A percentile compares a stretch with the other conserved stretches of the same genome.
Conservation (phyloP, 139 green algal genomes). For the Edaphochlamys debaryana region DNA sequence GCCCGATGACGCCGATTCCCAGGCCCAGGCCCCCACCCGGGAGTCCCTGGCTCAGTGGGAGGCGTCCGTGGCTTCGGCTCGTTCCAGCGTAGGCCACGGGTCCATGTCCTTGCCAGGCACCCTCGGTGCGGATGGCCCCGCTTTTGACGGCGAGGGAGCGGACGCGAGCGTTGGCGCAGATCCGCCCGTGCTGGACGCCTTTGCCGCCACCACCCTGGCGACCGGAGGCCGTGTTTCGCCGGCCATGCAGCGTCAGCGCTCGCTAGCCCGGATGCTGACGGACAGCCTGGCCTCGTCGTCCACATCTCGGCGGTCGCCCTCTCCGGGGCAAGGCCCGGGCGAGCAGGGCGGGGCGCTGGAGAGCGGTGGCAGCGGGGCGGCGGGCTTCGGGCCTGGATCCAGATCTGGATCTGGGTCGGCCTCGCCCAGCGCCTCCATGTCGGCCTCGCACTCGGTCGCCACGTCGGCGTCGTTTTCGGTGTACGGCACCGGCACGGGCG, state of each 20-base stretch:
- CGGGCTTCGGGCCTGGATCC: too few relatives aligned
- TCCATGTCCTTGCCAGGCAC: not conserved
- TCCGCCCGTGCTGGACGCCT: not conserved
- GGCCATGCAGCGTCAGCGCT: not conserved
- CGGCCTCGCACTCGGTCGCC: not conserved
- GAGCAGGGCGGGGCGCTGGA: not conserved
- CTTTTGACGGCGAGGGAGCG: not conserved
- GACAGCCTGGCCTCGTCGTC: not conserved
- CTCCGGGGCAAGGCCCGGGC: too few relatives aligned
- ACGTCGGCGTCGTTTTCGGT: too few relatives aligned
- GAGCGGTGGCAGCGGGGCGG: too few relatives aligned
- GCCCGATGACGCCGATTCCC: too few relatives aligned
- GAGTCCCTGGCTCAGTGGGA: constrained; percentile 18
- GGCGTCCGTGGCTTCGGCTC: not conserved
- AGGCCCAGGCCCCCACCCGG: too few relatives aligned
- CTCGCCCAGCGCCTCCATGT: too few relatives aligned
- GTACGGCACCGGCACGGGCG: too few relatives aligned
- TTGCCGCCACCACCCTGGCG: not conserved
- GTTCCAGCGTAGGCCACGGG: not conserved
- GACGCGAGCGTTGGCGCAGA: not conserved
- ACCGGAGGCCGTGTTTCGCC: not conserved
- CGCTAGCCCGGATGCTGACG: not conserved
- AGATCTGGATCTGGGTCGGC: not conserved
- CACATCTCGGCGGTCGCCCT: too few relatives aligned
- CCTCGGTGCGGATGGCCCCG: not conserved